Conservation (phyloP, 208 protist genomes). For the Crithidia sp. region DNA sequence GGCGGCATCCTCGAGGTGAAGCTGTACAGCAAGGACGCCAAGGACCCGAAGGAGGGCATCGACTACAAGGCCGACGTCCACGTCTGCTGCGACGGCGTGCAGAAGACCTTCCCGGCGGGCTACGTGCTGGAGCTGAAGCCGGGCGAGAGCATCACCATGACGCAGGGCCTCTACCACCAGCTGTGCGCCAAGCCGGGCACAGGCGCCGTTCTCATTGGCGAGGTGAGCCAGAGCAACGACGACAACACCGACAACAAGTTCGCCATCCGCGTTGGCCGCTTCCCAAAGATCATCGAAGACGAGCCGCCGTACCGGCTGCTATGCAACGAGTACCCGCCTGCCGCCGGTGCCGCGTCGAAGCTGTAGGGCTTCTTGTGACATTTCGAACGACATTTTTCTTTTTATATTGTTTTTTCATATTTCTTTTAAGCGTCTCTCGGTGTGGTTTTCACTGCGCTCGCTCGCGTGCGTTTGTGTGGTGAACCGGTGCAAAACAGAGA, state of each 20-base stretch:
- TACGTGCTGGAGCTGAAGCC: conserved; percentile 24
- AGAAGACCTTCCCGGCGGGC: conserved; percentile 14
- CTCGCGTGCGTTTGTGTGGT: not conserved
- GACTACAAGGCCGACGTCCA: conserved; percentile 16
- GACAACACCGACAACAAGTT: conserved; percentile 30
- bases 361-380: not conserved
- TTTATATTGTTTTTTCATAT: not conserved
- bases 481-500: not conserved
- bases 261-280: conserved; percentile 18
- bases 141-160: conserved; percentile 26
- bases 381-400: not conserved
- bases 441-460: not conserved
- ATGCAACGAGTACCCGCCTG: conserved; percentile 23
- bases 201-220: conserved; percentile 16
- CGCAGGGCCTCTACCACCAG: conserved; percentile 23
- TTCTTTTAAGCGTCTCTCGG: not conserved
- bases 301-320: conserved; percentile 21
- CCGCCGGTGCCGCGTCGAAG: not conserved
- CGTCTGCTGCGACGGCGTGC: conserved; percentile 20
- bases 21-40: conserved; percentile 9
- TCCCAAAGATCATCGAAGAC: conserved; percentile 25
- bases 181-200: conserved; percentile 18
- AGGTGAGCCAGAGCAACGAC: conserved; percentile 27
- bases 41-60: conserved; percentile 18
- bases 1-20: conserved; percentile 17